Base-by-base conservation (phyloP, 1,284 basidiomycete species). In the Microbotryum intermedium region DNA sequence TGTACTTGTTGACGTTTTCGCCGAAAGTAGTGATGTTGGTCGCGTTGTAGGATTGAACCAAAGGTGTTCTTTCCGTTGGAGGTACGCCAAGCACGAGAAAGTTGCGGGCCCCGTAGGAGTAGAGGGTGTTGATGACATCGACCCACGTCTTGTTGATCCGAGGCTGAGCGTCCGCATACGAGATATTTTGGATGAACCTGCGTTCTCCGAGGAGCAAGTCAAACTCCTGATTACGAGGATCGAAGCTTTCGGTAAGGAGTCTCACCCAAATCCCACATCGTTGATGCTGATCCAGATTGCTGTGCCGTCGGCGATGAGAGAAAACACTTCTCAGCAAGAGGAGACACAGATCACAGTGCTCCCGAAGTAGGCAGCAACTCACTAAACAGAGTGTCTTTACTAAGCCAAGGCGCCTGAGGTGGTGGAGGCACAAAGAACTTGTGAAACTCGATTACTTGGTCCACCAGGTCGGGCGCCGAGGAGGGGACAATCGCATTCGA, bases 281-380 rank as follows among this genome's bases (percentile, higher is more conserved):
- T 65, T 65, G 50, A 65, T 65, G 6, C 63, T 59, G 45, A 61
- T 50, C 59, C 59, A 65, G 6, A 61, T 18, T 0, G 63, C 55
- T 61, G 43, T 3, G 21, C 18, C 4, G 6, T 29, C 18, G 2
- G 44, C 13, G 46, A 18, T 6, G n/a, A 18, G 39, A 10, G 29
- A 44, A 45, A 8, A 1, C 8, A 21, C n/a, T n/a, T n/a, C n/a
- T 23, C 39, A 46, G 28, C 16, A 23, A 13, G 23, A 20, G 26
- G 10, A 20, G 23, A 26, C 18, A 21, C 18, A 8, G 20, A 23
- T 21, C 11, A 53, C 16, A 16, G 18, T 9, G 39, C 3, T 5
- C 5, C 2, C 13, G 21, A 26, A 26, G 9, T 16, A 8, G 10
- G 16, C 3, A 23, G 4, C 4, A 16, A 25, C 59, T 52, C 52